A percentile compares a stretch with the other conserved stretches of the same genome.
phyloP scores from a whole-genome alignment of 768 basidiomycete genomes.

The Suillus paluster region DNA sequence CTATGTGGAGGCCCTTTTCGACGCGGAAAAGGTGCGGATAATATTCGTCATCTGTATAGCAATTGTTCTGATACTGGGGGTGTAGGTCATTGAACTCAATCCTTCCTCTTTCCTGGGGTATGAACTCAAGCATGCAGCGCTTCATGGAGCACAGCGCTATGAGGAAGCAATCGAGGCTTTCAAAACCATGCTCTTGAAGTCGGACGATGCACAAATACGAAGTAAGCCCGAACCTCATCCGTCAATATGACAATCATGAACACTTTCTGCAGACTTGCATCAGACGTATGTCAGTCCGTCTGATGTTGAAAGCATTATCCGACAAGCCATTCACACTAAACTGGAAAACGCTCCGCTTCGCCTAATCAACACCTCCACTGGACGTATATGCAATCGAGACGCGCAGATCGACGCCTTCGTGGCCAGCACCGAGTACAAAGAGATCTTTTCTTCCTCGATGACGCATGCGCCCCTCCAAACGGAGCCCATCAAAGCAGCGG shows the following conservation, averaged over 20 bases:
- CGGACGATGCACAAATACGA: neutral
- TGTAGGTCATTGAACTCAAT: neutral
- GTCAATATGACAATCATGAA: neutral
- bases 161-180: neutral
- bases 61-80: neutral
- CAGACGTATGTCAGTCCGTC: neutral
- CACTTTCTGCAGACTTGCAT: neutral
- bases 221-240: neutral
- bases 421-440: neutral
- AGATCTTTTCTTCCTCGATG: neutral
- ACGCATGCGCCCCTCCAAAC: neutral
- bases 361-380: conserved; percentile 13
- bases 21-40: neutral
- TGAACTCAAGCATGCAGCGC: neutral
- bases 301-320: neutral
- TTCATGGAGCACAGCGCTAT: neutral
- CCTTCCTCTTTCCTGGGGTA: neutral
- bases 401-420: neutral
- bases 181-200: neutral
- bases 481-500: neutral
- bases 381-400: neutral
- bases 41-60: too few species aligned
- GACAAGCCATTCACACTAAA: neutral
- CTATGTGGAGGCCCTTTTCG: neutral
- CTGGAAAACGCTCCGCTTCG: conserved; percentile 4